A percentile compares a stretch with the other conserved stretches of the same genome.
phyloP scores from a whole-genome alignment of 108 stramenopile species.

The Cyclostephanos invisitatus region DNA sequence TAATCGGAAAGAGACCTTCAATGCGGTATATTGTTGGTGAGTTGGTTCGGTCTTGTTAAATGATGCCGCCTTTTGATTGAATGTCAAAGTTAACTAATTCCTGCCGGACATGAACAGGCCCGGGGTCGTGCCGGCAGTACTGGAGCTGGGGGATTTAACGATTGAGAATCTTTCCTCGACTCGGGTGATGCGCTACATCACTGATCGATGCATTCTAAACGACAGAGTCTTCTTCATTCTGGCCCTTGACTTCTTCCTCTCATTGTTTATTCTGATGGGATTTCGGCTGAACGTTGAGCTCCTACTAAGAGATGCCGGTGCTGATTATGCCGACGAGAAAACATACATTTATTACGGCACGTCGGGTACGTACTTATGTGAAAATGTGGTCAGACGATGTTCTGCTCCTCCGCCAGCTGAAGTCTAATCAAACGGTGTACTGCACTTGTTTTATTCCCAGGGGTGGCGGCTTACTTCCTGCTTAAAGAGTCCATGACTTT shows the following conservation, averaged over 20 bases:
- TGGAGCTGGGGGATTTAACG: conserved; percentile 32
- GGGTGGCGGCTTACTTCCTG: conserved; percentile 40
- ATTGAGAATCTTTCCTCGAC: conserved; percentile 43
- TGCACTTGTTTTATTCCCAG: neutral
- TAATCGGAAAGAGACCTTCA: conserved; percentile 29
- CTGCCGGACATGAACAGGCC: conserved; percentile 5
- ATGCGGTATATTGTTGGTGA: conserved; percentile 20
- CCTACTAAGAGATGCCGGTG: conserved; percentile 29
- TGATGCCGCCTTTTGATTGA: conserved; percentile 1
- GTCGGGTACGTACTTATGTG: neutral
- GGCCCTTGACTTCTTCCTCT: conserved; percentile 41
- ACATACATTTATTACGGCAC: conserved; percentile 32
- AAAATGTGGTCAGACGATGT: too few species aligned
- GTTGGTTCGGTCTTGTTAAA: neutral
- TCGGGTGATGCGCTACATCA: conserved; percentile 49
- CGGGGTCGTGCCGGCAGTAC: conserved; percentile 44
- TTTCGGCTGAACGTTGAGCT: conserved; percentile 47
- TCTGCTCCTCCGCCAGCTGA: too few species aligned
- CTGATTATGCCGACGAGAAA: conserved; percentile 15
- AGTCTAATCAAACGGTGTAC: too few species aligned
- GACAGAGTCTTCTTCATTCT: conserved; percentile 41
- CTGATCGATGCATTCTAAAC: conserved; percentile 35
- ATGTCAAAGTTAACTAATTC: neutral
- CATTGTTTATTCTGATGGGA: conserved; percentile 40
- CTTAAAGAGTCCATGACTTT: conserved; percentile 41